Conservation (phyloP, 345 rosid species). For the Citrus medica region DNA sequence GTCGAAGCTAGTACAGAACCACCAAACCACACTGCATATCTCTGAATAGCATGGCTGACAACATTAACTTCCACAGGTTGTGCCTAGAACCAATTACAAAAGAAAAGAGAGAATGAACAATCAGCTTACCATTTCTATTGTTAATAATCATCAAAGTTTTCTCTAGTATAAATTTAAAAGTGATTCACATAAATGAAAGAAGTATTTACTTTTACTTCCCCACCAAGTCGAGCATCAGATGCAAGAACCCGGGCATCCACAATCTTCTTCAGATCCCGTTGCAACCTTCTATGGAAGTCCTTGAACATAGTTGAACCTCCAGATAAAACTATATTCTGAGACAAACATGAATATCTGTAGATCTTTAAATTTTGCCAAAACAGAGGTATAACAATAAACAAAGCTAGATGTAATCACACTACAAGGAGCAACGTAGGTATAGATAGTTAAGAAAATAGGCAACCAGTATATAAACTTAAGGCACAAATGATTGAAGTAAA, state of each 20-base stretch:
- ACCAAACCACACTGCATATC: constrained; percentile 98
- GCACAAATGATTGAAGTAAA: no score
- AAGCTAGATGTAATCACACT: no score
- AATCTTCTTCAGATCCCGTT: constrained; percentile 91
- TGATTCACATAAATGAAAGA: not conserved
- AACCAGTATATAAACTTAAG: no score
- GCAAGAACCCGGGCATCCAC: constrained; percentile 90
- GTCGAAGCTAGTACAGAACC: constrained; percentile 99
- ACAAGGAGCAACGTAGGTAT: no score
- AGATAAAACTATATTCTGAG: no score
- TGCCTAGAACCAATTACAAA: constrained; percentile 35
- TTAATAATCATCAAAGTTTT: not conserved
- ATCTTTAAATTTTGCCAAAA: no score
- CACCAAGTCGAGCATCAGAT: constrained; percentile 74
- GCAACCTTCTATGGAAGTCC: constrained; percentile 95
- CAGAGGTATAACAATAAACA: no score
- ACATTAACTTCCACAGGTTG: constrained; percentile 97
- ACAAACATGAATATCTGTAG: no score
- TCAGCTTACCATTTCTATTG: constrained; percentile 2
- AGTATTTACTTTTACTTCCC: constrained; percentile 62
- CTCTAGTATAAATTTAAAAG: not conserved
- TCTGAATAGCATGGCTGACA: constrained; percentile 92
- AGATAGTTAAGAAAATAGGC: no score
- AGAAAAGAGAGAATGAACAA: not conserved
- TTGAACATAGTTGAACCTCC: constrained; percentile 99